Conservation (phyloP, 768 basidiomycete genomes). For the Leccinum subgranulosum region DNA sequence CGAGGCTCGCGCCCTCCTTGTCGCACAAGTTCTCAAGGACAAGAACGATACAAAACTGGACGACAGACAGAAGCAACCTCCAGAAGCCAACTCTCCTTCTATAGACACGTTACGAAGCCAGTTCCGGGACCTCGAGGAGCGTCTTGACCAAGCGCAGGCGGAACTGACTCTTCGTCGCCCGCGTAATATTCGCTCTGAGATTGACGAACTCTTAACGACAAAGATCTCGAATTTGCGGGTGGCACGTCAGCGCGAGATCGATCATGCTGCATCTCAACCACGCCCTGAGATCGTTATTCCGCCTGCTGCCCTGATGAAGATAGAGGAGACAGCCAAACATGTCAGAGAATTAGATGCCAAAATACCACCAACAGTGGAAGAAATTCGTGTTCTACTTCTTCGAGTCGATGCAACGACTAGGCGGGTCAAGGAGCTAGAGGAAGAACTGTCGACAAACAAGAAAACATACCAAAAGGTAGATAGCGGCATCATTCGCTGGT, state of each 20-base stretch:
- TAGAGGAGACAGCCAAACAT: slow-evolving; percentile 16
- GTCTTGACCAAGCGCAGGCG: slow-evolving; percentile 30
- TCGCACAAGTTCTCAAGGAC: slow-evolving; percentile 15
- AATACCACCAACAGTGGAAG: slow-evolving; percentile 23
- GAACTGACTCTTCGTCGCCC: slow-evolving; percentile 27
- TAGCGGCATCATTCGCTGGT: not conserved
- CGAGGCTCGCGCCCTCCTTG: slow-evolving; percentile 25
- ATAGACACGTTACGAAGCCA: slow-evolving; percentile 14
- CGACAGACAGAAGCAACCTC: not conserved
- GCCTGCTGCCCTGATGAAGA: slow-evolving; percentile 6
- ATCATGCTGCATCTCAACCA: slow-evolving; percentile 11
- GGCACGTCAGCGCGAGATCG: slow-evolving; percentile 21
- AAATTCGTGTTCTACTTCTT: slow-evolving; percentile 25
- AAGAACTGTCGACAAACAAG: slow-evolving; percentile 18
- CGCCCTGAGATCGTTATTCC: slow-evolving; percentile 23
- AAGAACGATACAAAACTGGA: slow-evolving; percentile 7
- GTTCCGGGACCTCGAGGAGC: slow-evolving; percentile 25
- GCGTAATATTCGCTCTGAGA: slow-evolving; percentile 15
- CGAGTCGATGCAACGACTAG: slow-evolving; percentile 19
- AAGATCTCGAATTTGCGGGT: slow-evolving; percentile 20
- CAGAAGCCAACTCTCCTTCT: not conserved
- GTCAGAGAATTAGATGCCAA: slow-evolving; percentile 21
- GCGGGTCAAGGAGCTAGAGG: slow-evolving; percentile 20
- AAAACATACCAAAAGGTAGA: slow-evolving; percentile 19
- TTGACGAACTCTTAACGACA: slow-evolving; percentile 16